Conservation (phyloP, 75 land plant genomes). For the Larix kaempferi region DNA sequence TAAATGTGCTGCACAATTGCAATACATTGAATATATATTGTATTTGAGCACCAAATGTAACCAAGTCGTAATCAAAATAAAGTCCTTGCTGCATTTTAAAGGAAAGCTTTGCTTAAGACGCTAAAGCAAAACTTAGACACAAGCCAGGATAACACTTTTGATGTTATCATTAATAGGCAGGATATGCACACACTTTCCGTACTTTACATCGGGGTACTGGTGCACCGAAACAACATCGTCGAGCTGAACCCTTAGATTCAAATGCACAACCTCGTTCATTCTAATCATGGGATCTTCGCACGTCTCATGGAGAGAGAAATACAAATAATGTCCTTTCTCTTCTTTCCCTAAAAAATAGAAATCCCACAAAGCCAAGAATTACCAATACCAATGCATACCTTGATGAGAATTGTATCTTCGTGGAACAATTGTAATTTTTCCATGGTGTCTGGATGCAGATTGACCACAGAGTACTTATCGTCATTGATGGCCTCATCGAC, state of each 20-base stretch:
- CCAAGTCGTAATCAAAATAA: too few species aligned
- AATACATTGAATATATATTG: not conserved
- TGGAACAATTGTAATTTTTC: conserved; percentile 33
- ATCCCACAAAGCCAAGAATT: too few species aligned
- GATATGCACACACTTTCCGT: conserved; percentile 23
- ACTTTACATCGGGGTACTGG: conserved; percentile 12
- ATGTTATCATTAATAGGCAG: not conserved
- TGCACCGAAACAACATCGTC: conserved; percentile 38
- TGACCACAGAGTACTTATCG: too few species aligned
- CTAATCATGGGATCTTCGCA: conserved; percentile 35
- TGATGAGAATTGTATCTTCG: conserved; percentile 41
- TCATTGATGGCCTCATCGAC: too few species aligned
- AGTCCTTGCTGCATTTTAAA: too few species aligned
- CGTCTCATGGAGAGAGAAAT: conserved; percentile 30
- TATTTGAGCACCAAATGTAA: too few species aligned
- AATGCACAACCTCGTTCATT: conserved; percentile 42
- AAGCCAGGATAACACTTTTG: too few species aligned
- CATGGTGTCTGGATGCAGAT: conserved; percentile 37
- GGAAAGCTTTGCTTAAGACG: too few species aligned
- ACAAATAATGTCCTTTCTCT: conserved; percentile 35
- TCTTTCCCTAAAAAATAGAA: conserved; percentile 22
- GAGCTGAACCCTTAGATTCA: conserved; percentile 26
- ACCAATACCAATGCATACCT: too few species aligned
- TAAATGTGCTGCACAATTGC: not conserved
- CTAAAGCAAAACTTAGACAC: too few species aligned